phyloP scores from a whole-genome alignment of 2,329 filamentous ascomycete genomes.

The Paracorniculantispora psalliotae region DNA sequence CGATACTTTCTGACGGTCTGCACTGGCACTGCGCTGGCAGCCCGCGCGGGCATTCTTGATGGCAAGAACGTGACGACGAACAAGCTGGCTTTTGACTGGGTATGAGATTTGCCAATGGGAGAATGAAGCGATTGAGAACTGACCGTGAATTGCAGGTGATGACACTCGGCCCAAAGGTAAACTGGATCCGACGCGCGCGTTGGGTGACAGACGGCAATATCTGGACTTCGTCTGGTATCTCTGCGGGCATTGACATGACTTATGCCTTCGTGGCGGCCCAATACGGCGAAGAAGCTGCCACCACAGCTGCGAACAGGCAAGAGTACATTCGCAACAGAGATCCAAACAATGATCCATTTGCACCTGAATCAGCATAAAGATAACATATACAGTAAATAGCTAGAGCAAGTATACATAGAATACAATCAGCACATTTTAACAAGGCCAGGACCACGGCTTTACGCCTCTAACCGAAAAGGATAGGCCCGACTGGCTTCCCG shows the following conservation, averaged over 20 bases:
- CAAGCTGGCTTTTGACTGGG: constrained; percentile 46
- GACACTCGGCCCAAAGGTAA: constrained; percentile 37
- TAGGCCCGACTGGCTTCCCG: constrained; percentile 1
- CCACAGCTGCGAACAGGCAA: constrained; percentile 41
- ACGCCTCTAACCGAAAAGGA: not conserved
- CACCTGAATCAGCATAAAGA: not conserved
- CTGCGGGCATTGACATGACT: constrained; percentile 36
- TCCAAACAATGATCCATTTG: constrained; percentile 50
- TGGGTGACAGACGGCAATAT: constrained; percentile 58
- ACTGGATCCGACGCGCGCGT: constrained; percentile 52
- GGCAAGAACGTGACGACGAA: constrained; percentile 56
- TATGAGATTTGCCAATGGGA: constrained; percentile 1
- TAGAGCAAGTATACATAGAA: not conserved
- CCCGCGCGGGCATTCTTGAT: constrained; percentile 51
- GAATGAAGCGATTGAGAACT: not conserved
- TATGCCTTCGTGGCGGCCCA: constrained; percentile 24
- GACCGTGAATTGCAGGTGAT: constrained; percentile 25
- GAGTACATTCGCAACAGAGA: constrained; percentile 56
- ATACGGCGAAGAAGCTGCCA: constrained; percentile 47
- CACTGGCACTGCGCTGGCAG: constrained; percentile 52
- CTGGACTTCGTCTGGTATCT: constrained; percentile 58
- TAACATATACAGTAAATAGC: not conserved
- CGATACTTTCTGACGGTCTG: constrained; percentile 57
- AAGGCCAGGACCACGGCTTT: no score
- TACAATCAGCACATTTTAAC: no score